Base-by-base conservation (phyloP, 2,329 filamentous ascomycete species). In the Thelonectria rubi region DNA sequence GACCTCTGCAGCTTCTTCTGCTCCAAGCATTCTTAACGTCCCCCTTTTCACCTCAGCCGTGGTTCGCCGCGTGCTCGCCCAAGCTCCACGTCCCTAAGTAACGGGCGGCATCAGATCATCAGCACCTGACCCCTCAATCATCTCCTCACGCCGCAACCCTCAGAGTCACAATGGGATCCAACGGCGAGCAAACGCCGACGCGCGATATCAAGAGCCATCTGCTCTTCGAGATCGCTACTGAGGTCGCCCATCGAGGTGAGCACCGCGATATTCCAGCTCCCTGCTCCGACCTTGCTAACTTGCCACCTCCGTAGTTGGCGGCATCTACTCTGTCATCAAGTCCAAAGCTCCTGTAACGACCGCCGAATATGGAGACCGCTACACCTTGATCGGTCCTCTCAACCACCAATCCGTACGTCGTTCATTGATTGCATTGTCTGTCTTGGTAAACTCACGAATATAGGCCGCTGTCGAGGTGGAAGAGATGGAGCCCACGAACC, bases 271-370 rank as follows among this genome's bases (percentile, higher is more conserved):
- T 59, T 26, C 46, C 47, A 26, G 59, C 39, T 62, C 26, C 20
- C n/a, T 57, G 37, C 40, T 40, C 18, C 40, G 43, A 60, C 50
- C 60, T 57, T 63, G 61, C 64, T 66, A 54, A 64, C 52, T n/a
- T 42, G 45, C 62, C 18, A 43, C 50, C 56, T 49, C 17, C 48
- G 15, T 60, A 96, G 95, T 99, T 64, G 95, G 95, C 75, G 95
- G 95, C 73, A 99, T 99, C 81, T 99, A 99, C 84, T 98, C 94
- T 15, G 95, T 99, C 68, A 89, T 99, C 80, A 99, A 99, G 80
- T 99, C 95, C 64, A 99, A 99, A 80, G 94, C 95, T 39, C 94
- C 95, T 52, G 95, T 98, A 64, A 98, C 95, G 45, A 97, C 94
- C 1, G 93, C 93, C 64, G 95, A 99, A 79, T 99, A 98, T 95